Base-by-base conservation (phyloP, 352 stramenopile genomes). In the Globisporangium abappressorium region DNA sequence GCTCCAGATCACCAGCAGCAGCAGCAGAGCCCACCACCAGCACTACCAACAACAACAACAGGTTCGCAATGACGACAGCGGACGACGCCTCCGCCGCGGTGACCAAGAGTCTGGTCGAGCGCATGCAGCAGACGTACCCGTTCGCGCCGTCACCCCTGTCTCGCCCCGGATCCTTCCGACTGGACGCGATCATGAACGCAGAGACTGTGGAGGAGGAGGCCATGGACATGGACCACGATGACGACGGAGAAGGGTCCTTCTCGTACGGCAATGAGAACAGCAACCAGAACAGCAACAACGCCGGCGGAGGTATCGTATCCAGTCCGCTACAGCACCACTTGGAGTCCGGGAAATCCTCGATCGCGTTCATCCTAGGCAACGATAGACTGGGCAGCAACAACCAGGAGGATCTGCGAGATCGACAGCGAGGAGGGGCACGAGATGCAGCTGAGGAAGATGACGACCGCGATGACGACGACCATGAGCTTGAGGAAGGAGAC, bases 331-430 rank as follows among this genome's bases (percentile, higher is more conserved):
- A 30, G 55, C 65, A 34, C 24, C n/a, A 65, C 65, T 30, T 18
- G 41, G 43, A 63, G 60, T 62, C 62, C 1, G 66, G 60, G 22
- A 79, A 79, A 24, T 70, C 66, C 18, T 79, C 73, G 36, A 43
- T 79, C 20, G 68, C 73, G 34, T 79, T 79, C 55, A 79, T 79
- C 34, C 61, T 79, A 3, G 73, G 66, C 64, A 41, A 41, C 62
- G 43, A 69, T 33, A 47, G 36, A 20, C 49, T 46, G 49, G 43
- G 43, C 43, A 59, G 15, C 49, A 56, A 7, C 49, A 56, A 5
- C 47, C 47, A 24, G 38, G 38, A 62, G 20, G 20, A 33, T 2
- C 9, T 15, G n/a, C 33, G 20, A 38, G 55, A 28, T 46, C 43
- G 43, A 18, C 28, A 8, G 1, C 30, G 36, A n/a, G 28, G 34